These are phyloP conservation scores for Gaeumannomyces tritici DNA, from an alignment of 2,329 filamentous ascomycete species.

Conservation along the genomic window DNA sequence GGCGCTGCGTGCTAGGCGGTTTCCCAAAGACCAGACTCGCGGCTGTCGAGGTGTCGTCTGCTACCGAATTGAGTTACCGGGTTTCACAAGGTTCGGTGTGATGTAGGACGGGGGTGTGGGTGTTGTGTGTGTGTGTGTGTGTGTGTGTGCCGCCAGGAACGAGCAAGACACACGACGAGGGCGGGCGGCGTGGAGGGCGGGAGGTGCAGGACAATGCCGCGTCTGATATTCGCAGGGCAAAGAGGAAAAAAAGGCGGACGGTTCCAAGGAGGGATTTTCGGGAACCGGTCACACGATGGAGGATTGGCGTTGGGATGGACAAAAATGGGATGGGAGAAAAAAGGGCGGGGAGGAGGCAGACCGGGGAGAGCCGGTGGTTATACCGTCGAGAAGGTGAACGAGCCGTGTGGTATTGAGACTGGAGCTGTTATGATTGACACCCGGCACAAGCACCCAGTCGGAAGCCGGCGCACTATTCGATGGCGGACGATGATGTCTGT, in stretches of 20 bases:
- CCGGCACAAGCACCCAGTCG: constrained; percentile 3
- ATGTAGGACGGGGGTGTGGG: neutral
- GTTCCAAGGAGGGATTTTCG: constrained; percentile 2
- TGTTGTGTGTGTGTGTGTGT: too few species aligned
- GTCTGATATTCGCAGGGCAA: constrained; percentile 2
- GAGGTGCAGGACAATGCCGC: constrained; percentile 3
- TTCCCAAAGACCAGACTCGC: neutral
- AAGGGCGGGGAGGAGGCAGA: constrained; percentile 2
- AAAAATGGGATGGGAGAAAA: constrained; percentile 2
- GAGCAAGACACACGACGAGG: neutral
- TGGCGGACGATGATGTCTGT: constrained; percentile 1
- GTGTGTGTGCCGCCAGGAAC: neutral
- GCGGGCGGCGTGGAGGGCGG: neutral
- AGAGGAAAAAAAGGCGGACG: neutral
- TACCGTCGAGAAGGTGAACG: neutral
- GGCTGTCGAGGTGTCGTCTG: neutral
- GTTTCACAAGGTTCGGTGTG: constrained; percentile 2
- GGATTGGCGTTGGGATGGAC: constrained; percentile 3
- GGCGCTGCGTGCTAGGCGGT: neutral
- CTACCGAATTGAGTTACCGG: neutral
- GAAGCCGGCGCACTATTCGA: neutral
- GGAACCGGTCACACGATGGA: constrained; percentile 4
- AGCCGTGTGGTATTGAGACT: constrained; percentile 4
- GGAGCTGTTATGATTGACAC: constrained; percentile 4
- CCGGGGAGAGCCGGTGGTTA: neutral